Evolutionary conservation across 805 yeast genomes (phyloP), one percentile per base, ranked within the genome.

Genomic region (Brettanomyces naardenensis): DNA sequence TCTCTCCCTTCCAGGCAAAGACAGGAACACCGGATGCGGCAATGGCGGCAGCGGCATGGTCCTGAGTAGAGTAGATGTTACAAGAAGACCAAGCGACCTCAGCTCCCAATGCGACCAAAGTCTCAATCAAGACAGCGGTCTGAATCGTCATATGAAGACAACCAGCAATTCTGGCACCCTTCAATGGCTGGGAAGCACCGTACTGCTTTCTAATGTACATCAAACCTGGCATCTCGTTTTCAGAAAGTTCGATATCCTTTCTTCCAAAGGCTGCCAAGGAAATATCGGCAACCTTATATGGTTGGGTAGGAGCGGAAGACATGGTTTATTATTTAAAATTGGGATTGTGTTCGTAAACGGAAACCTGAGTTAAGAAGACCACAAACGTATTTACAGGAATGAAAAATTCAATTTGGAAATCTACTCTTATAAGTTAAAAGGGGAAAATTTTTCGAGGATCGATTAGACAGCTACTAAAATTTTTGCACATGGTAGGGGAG

Each of bases 1-100:
- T 87, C 80, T 90, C 97, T 66, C 98, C 97, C 79, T 90, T 90
- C 98, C 98, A 90, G 59, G 98, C 98, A 56, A 87, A 90, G 52
- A 90, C 98, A 62, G 98, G 97, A 44, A 90, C 94, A 73, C 98
- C 98, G 53, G 96, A 68, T 54, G 97, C 98, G 56, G 98, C 98
- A 66, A 90, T 92, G 58, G 97, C 97, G 61, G 98, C 97, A 58
- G 98, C 97, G 55, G 97, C 97, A 67, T 90, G 97, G 72, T 90
- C 98, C 75, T 90, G 98, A 52, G 98, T 90, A 56, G 97, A 89
- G 82, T 86, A 90, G 59, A 90, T 90, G 95, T 90, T 90, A 79
- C 98, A 90, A 35, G 96, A 87, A 48, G 96, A 78, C 98, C 98
- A 90, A 61, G 98, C 92, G 47, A 90, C 97, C 76, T 90, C 98